Percentiles rank a stretch among this genome's conserved stretches.
phyloP scores from a whole-genome alignment of 1,284 basidiomycete genomes.

The Papiliotrema nemorosa region DNA sequence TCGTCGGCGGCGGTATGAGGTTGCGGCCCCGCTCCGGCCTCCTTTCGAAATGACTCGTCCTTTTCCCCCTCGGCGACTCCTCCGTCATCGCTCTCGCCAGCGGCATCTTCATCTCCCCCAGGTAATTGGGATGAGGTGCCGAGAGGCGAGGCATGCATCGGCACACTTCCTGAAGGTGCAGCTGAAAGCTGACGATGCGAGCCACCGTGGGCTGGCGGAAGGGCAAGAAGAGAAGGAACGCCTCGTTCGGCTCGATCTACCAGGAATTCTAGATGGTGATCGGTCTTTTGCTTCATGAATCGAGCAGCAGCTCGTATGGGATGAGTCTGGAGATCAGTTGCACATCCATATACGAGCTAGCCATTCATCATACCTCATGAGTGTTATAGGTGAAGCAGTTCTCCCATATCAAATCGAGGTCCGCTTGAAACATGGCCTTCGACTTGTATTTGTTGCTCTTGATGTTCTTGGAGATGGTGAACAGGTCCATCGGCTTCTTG shows the following conservation, averaged over 20 bases:
- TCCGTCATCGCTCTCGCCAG: conserved; percentile 40
- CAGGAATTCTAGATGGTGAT: conserved; percentile 78
- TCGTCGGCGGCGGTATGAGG: conserved; percentile 6
- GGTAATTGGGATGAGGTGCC: conserved; percentile 12
- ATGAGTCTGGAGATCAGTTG: conserved; percentile 56
- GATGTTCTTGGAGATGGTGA: conserved; percentile 87
- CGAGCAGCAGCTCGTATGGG: conserved; percentile 74
- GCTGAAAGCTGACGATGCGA: background rate
- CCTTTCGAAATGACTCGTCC: conserved; percentile 15
- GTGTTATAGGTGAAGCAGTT: conserved; percentile 94
- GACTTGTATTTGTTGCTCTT: conserved; percentile 87
- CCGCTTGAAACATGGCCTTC: conserved; percentile 87
- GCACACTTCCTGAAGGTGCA: background rate
- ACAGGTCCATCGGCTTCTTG: conserved; percentile 87
- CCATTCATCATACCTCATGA: conserved; percentile 61
- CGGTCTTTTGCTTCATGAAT: conserved; percentile 70
- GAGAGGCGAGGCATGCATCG: conserved; percentile 5
- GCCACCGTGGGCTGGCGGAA: conserved; percentile 22
- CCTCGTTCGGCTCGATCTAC: conserved; percentile 76
- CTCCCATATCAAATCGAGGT: conserved; percentile 93
- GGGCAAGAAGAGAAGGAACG: conserved; percentile 53
- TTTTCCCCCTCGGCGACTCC: conserved; percentile 17
- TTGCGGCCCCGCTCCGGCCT: conserved; percentile 14
- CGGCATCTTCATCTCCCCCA: conserved; percentile 39
- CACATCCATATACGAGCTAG: background rate